These are phyloP conservation scores for Coemansia sp. DNA, from an alignment of 371 early-diverging fungal species.

Conservation along the genomic window DNA sequence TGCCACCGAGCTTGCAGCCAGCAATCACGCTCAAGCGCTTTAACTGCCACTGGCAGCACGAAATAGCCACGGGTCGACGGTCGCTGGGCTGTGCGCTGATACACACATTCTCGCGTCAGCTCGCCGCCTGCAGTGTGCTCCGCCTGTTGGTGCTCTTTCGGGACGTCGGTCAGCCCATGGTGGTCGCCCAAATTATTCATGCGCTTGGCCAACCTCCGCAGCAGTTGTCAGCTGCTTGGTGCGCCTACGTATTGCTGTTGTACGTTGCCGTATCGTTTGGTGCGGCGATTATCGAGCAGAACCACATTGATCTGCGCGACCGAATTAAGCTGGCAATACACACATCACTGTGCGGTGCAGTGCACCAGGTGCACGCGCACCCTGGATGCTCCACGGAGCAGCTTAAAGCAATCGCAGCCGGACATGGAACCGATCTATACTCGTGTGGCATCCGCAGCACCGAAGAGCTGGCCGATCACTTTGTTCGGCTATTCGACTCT, in stretches of 20 bases:
- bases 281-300: slow-evolving; percentile 24
- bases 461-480: slow-evolving; percentile 13
- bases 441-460: slow-evolving; percentile 27
- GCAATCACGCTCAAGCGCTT: background rate
- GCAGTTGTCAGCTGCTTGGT: background rate
- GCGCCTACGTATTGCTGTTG: background rate
- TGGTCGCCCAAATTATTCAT: slow-evolving; percentile 23
- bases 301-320: slow-evolving; percentile 38
- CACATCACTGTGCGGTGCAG: slow-evolving; percentile 13
- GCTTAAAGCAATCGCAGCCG: background rate
- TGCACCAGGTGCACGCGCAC: slow-evolving; percentile 12
- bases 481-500: slow-evolving; percentile 6
- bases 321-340: slow-evolving; percentile 17
- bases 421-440: slow-evolving; percentile 10
- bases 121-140: slow-evolving; percentile 15
- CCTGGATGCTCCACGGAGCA: background rate
- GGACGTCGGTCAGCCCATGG: slow-evolving; percentile 19
- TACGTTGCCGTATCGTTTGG: slow-evolving; percentile 5
- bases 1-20: slow-evolving; percentile 14
- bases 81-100: slow-evolving; percentile 12
- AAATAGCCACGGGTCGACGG: background rate
- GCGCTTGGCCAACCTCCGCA: background rate
- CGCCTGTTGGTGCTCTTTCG: slow-evolving; percentile 22
- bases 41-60: slow-evolving; percentile 12
- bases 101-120: slow-evolving; percentile 18